Base-by-base conservation (phyloP, 2,329 filamentous ascomycete genomes). In the Coniella vitis region DNA sequence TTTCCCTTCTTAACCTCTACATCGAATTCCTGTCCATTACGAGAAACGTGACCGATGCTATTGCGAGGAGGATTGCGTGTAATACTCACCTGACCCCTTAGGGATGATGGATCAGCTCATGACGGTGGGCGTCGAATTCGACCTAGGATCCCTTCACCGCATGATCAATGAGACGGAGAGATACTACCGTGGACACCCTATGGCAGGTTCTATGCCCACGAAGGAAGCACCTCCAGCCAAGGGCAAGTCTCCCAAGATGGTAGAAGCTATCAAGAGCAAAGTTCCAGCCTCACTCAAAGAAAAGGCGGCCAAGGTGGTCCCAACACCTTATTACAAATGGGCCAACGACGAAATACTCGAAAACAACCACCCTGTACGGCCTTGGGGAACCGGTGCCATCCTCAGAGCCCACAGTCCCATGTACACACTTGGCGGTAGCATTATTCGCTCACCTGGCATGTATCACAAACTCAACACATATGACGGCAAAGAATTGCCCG, bases 31-130 rank as follows among this genome's bases (percentile, higher is more conserved):
- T 10, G 10, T 29, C 25, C 5, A 29, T 5, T 29, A 29, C 25
- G 5, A 10, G 25, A 29, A 10, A 29, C 25, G 10, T 5, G 25
- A 10, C 25, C 25, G 10, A 5, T 29, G 25, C 25, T 29, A 29
- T 29, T 29, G 25, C 5, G 25, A 29, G 10, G n/a, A 29, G 5
- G 25, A 29, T 29, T 29, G 5, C 25, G 25, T 29, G 10, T 10
- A 29, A 5, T 1, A 9, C 40, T 38, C 2, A 47, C 25, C 14
- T 38, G n/a, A 3, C 2, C 4, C 0, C 4, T 5, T 48, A 75
- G 72, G 73, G 74, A 77, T 77, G 74, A 75, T 76, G 71, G 75
- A 78, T 42, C 75, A 78, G 53, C 64, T 78, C 41, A 66, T 70
- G 4, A 74, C 72, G 5, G 63, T 78, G 5, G 73, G 72, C 7